Base-by-base conservation (phyloP, 2,329 filamentous ascomycete species). In the Trichophyton rubrum region DNA sequence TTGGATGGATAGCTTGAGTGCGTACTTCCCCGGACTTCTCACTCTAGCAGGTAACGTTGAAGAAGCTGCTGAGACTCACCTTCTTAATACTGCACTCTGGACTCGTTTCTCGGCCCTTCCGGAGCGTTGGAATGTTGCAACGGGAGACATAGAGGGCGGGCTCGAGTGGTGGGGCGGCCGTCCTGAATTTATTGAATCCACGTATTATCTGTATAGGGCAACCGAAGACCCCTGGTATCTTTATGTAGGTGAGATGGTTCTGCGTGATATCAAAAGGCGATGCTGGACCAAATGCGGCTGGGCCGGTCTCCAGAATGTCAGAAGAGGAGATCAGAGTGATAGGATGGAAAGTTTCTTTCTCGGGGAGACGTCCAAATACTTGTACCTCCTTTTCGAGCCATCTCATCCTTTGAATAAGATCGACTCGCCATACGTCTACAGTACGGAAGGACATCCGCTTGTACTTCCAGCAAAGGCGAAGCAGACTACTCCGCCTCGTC, bases 311-410 rank as follows among this genome's bases (percentile, higher is more conserved):
- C 86, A 90, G 68, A 86, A 91, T 71, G 88, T 92, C 7, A 78
- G 86, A 38, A 89, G 83, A 3, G 92, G 92, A 2, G 89, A 96
- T 74, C 84, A 90, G 73, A 89, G 84, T 66, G 91, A 99, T 71
- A 87, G 93, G 38, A 97, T 97, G 93, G 93, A 99, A 74, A 97
- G 92, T 71, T 99, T 97, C 79, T 97, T 97, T 69, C 80, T 99
- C 0, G 92, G 93, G 13, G 93, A 99, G 74, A 99, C 93, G 1
- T 86, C 90, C 51, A 96, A 97, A 73, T 99, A 99, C 72, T 79
- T 99, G 64, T 97, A 95, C 71, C 77, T 99, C 60, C 82, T 97
- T 1, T 97, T 95, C 72, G 89, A 95, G 65, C 81, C 85, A 3
- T 81, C 85, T 13, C 93, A 97, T 73, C 90, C 91, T 0, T 76